Base-by-base conservation (phyloP, 192 early-diverging fungal species). In the Entophlyctis luteolus region DNA sequence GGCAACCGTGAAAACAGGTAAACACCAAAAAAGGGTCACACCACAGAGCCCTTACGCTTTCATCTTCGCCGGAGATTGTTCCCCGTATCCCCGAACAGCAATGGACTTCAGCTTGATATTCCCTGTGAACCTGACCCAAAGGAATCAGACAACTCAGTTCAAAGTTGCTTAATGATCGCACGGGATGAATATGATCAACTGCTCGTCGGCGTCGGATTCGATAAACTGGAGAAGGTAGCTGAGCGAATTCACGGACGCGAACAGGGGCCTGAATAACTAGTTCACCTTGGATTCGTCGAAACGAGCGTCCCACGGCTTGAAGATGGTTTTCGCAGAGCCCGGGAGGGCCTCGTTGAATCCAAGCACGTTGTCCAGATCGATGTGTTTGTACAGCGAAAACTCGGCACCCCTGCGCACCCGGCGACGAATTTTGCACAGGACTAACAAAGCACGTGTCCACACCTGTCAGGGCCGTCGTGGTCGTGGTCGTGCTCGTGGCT, bases 41-140 rank as follows among this genome's bases (percentile, higher is more conserved):
- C 16, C 25, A 62, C 22, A 63, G 34, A 18, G 28, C 10, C 59
- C 85, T 67, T 84, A 94, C 84, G 87, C 91, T 56, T 91, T 90
- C 75, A 98, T 73, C 32, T 77, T 67, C 20, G 79, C 72, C 1
- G 94, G 94, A 14, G 88, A 78, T 12, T 73, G 52, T 27, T 81
- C 83, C 27, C 78, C 84, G 34, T 81, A 86, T 37, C 87, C 87
- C 49, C 88, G 81, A 33, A 99, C 48, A 4, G 88, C 82, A 39
- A 99, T 93, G 3, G 90, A 91, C 66, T 92, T 93, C 49, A 99
- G 79, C 71, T 95, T 96, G 48, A 97, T 86, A 74, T 79, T 85
- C 2, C 88, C 92, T 22, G 90, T 95, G 72, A 98, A 95, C 33
- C 88, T 89, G 78, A 4, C 12, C 14, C 0, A 52, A 36, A 73